phyloP scores from a whole-genome alignment of 495 filamentous ascomycete genomes.

The Penicillium mononematosum region DNA sequence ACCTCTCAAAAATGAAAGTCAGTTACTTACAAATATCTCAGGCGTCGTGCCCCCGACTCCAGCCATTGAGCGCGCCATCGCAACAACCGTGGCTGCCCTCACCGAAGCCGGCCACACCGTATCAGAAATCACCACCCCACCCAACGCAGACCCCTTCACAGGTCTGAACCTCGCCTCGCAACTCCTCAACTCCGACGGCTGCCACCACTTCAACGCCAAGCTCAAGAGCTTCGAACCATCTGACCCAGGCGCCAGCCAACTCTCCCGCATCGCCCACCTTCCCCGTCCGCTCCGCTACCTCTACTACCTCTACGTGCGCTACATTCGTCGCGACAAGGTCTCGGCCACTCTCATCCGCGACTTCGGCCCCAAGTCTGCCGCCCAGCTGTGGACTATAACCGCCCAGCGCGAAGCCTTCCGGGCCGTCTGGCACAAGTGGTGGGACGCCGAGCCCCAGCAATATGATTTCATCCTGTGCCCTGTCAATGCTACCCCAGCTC shows the following conservation, averaged over 20 bases:
- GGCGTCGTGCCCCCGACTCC: slow-evolving; percentile 83
- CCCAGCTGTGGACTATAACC: slow-evolving; percentile 80
- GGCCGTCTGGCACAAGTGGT: slow-evolving; percentile 77
- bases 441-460: slow-evolving; percentile 60
- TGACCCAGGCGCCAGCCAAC: slow-evolving; percentile 74
- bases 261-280: slow-evolving; percentile 70
- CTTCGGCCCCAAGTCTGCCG: slow-evolving; percentile 68
- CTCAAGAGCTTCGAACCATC: slow-evolving; percentile 75
- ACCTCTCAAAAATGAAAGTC: background rate
- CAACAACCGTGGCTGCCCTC: slow-evolving; percentile 66
- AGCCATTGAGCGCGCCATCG: slow-evolving; percentile 75
- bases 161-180: slow-evolving; percentile 78
- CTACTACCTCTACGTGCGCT: slow-evolving; percentile 87
- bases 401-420: slow-evolving; percentile 74
- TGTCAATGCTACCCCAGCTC: slow-evolving; percentile 87
- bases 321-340: slow-evolving; percentile 68
- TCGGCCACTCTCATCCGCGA: slow-evolving; percentile 75
- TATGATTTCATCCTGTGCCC: slow-evolving; percentile 80
- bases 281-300: slow-evolving; percentile 74
- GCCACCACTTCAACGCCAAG: slow-evolving; percentile 75
- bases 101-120: slow-evolving; percentile 71
- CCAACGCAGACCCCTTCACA: slow-evolving; percentile 62
- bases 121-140: slow-evolving; percentile 64
- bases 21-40: slow-evolving; percentile 12
- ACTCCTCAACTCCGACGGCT: slow-evolving; percentile 85